Evolutionary conservation across 2,329 filamentous ascomycete species (phyloP), one percentile per base, ranked within the genome.

Genomic region (Diaporthe ilicicola): DNA sequence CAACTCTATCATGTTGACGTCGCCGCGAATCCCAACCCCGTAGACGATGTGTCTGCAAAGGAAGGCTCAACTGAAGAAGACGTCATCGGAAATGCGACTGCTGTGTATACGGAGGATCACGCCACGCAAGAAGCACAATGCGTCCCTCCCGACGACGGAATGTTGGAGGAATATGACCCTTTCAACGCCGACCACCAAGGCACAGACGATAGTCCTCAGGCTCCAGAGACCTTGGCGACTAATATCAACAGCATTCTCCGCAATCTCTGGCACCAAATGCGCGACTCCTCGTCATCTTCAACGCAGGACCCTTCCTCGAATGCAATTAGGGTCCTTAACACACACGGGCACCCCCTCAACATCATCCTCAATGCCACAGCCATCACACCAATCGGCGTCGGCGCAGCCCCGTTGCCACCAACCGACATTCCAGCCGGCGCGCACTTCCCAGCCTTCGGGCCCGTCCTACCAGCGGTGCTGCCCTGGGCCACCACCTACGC

Each of bases 401-500:
- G 86, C 34, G 88, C 93, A 68, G 87, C 90, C 0, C 81, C 84
- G 15, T 76, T 84, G 34, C 82, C 79, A 69, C 82, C 80, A 73
- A 84, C 72, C 76, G 84, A 84, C 76, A 80, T 84, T 67, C 74
- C 81, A 9, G 74, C 79, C 1, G 78, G 78, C 15, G 75, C 77
- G 3, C 70, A 76, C 29, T 77, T 82, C 67, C 72, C 82, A 71
- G 62, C 76, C 66, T 22, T 77, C 72, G 67, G 78, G 82, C 37
- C 81, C 83, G 76, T 82, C 74, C 73, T 79, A 69, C 24, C 78
- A 56, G 42, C 74, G 69, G 83, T 84, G 73, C 87, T 96, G 19
- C 85, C 87, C 22, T 97, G 93, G 93, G 87, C 82, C 4, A 89
- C 82, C 1, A 84, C 97, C 74, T 95, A 91, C 82, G 87, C 95